phyloP scores from a whole-genome alignment of 306 rosid genomes.

The Ceratonia siliqua region DNA sequence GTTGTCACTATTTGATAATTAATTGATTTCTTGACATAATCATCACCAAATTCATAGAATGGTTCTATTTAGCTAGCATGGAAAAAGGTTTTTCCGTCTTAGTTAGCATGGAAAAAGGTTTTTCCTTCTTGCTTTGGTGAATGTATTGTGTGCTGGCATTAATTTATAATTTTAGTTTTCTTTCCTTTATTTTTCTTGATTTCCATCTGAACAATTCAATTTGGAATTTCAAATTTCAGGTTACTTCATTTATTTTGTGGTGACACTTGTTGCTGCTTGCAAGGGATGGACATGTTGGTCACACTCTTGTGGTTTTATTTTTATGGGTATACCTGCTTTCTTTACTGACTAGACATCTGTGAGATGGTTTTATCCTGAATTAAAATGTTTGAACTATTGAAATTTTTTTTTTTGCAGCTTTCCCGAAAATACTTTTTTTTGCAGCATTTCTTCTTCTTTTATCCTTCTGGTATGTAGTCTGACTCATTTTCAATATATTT shows the following conservation, averaged over 20 bases:
- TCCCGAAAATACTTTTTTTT: conserved; percentile 82
- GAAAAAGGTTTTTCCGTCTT: not conserved
- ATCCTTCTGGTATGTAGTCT: conserved; percentile 87
- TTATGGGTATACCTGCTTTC: conserved; percentile 73
- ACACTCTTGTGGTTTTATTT: conserved; percentile 76
- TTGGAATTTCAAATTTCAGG: conserved; percentile 60
- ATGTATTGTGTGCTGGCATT: not conserved
- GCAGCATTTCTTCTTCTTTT: conserved; percentile 97
- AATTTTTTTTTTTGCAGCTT: conserved; percentile 73
- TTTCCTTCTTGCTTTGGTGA: not conserved
- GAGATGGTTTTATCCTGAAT: conserved; percentile 10
- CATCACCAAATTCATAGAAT: not conserved
- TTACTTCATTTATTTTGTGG: conserved; percentile 60
- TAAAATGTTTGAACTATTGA: conserved; percentile 40
- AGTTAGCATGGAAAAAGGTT: not conserved
- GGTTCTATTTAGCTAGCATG: not conserved
- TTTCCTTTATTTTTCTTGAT: conserved; percentile 24
- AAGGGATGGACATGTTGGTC: conserved; percentile 86
- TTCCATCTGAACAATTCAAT: conserved; percentile 28
- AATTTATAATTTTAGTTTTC: not conserved
- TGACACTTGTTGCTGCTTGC: conserved; percentile 73
- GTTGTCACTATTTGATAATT: not conserved
- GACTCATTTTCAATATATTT: conserved; percentile 29
- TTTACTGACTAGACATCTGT: conserved; percentile 17
- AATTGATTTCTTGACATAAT: not conserved